Percentiles rank a stretch among this genome's conserved stretches.
phyloP scores from a whole-genome alignment of 768 basidiomycete species.

The Naematelia encephala region DNA sequence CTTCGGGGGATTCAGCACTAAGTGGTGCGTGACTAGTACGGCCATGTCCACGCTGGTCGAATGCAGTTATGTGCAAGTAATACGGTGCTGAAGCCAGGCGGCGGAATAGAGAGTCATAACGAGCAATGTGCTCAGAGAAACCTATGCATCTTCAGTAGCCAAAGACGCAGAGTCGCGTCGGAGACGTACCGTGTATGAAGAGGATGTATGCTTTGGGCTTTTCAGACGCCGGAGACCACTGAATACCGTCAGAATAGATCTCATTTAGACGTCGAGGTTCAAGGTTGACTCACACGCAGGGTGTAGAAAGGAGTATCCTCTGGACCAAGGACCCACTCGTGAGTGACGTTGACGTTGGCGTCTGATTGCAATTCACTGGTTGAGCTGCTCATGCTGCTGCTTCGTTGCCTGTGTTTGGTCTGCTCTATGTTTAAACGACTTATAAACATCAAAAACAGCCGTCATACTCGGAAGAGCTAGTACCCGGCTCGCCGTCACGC shows the following conservation, averaged over 20 bases:
- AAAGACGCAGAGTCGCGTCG: neutral
- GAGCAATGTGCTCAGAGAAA: constrained; percentile 39
- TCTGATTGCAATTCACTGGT: neutral
- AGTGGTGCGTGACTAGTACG: constrained; percentile 31
- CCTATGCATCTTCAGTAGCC: constrained; percentile 22
- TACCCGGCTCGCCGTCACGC: too few relatives aligned
- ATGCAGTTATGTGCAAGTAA: constrained; percentile 36
- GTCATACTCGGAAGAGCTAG: too few relatives aligned
- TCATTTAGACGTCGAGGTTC: neutral
- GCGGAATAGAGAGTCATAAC: constrained; percentile 41
- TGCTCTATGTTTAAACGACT: too few relatives aligned
- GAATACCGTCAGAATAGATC: neutral
- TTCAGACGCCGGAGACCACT: constrained; percentile 32
- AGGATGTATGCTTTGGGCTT: constrained; percentile 35
- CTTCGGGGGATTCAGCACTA: constrained; percentile 15
- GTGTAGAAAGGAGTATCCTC: constrained; percentile 43
- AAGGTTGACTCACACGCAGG: constrained; percentile 19
- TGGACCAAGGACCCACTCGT: constrained; percentile 43
- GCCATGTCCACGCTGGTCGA: constrained; percentile 44
- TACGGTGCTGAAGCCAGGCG: constrained; percentile 32
- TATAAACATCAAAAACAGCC: too few relatives aligned
- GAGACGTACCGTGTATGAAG: constrained; percentile 40
- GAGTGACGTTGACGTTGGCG: constrained; percentile 17
- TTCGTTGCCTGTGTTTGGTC: too few relatives aligned
- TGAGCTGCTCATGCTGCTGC: neutral